Percentiles rank a stretch among this genome's conserved stretches.
phyloP scores from a whole-genome alignment of 805 yeast species.

The Wickerhamiella siamensis region DNA sequence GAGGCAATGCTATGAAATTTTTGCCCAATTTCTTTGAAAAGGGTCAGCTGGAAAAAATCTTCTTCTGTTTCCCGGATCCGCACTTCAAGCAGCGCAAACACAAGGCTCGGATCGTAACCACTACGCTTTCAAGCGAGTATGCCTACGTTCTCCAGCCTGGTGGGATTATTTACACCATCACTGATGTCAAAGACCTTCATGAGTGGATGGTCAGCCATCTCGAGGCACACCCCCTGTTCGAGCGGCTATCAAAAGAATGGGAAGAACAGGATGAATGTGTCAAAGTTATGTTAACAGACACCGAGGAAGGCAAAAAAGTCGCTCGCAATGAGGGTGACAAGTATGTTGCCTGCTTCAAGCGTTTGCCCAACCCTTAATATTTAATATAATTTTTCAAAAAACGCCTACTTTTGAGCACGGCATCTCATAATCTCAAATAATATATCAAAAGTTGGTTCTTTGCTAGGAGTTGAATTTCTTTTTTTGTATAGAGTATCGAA shows the following conservation, averaged over 20 bases:
- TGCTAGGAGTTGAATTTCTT: too few species aligned
- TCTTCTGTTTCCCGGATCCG: constrained; percentile 99
- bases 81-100: constrained; percentile 96
- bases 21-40: constrained; percentile 82
- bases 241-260: constrained; percentile 65
- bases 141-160: constrained; percentile 79
- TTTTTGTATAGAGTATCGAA: too few species aligned
- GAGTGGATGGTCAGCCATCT: constrained; percentile 92
- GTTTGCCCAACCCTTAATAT: constrained; percentile 7
- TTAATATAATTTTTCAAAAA: too few species aligned
- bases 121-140: constrained; percentile 77
- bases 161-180: constrained; percentile 84
- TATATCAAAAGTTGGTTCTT: too few species aligned
- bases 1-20: constrained; percentile 97
- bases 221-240: constrained; percentile 82
- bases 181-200: constrained; percentile 88
- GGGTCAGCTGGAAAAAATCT: constrained; percentile 76
- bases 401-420: too few species aligned
- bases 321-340: constrained; percentile 78
- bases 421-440: too few species aligned
- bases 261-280: constrained; percentile 73
- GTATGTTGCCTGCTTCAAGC: constrained; percentile 65
- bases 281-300: constrained; percentile 72
- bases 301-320: constrained; percentile 97
- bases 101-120: constrained; percentile 89